Base-by-base conservation (phyloP, 1,284 basidiomycete species). In the Malassezia obtusa region DNA sequence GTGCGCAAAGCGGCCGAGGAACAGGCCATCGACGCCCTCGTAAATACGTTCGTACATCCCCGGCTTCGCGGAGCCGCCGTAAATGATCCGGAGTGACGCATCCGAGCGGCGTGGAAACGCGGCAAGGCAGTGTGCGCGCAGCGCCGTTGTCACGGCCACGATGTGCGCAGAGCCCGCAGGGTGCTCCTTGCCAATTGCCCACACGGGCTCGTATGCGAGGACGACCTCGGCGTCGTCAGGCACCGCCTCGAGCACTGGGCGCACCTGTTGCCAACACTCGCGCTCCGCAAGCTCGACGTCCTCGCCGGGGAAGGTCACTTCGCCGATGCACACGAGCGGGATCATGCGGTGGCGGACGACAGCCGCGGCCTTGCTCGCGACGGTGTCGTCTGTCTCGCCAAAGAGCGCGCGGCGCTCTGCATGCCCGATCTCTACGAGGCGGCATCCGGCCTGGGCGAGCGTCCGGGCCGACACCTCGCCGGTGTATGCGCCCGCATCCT, bases 181-280 rank as follows among this genome's bases (percentile, higher is more conserved):
- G 37, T 70, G 43, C 21, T 49, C 36, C 30, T 59, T 60, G 7
- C 68, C 68, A 14, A 70, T 70, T 3, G 68, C 68, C 68, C 68
- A 70, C 11, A 70, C 68, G 0, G 68, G 68, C 48, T 70, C 68
- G 49, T 68, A 70, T 0, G 68, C 68, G 33, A 70, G 37, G 1
- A 70, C 58, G 2, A 70, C 58, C 31, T 65, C 56, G 1, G 45
- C 46, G 9, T 45, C n/a, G 7, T 12, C 40, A 1, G 43, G 41
- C 19, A 64, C 43, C 1, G 44, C 47, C 15, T 54, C 53, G 38
- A 70, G 49, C 7, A 65, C 68, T 10, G 51, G 58, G 8, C 44
- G 28, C 38, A 68, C 59, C 50, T 70, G 68, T 1, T 45, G n/a
- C 67, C 66, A 70, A 33, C 64, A 67, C 35, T 68, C 65, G 1